A percentile compares a stretch with the other conserved stretches of the same genome.
Conservation (phyloP, 257 asterid species). For the Solanum bukasovii region DNA sequence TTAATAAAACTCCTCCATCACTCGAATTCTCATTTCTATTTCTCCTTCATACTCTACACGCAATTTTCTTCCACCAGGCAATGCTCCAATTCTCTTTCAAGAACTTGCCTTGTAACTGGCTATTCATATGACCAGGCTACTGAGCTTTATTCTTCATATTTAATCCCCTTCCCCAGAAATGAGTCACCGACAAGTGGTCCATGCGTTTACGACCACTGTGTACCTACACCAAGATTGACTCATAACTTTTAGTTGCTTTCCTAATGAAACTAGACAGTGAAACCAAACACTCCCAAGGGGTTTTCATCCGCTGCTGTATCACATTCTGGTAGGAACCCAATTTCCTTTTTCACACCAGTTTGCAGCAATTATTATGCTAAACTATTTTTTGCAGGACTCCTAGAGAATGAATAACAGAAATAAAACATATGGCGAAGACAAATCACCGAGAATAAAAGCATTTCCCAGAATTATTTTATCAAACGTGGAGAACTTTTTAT, state of each 20-base stretch:
- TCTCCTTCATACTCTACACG: background rate
- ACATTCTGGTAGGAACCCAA: background rate
- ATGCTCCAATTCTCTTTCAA: background rate
- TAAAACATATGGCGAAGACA: background rate
- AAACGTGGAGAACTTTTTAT: too few species aligned
- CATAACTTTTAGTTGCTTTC: background rate
- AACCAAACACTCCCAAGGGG: background rate
- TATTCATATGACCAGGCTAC: background rate
- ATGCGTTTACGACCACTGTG: background rate
- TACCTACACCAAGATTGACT: background rate
- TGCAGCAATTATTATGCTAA: background rate
- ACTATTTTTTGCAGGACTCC: background rate
- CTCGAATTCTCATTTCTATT: background rate
- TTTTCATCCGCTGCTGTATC: background rate
- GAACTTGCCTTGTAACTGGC: background rate
- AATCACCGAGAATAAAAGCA: background rate
- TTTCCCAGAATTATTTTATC: background rate
- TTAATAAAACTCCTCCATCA: background rate
- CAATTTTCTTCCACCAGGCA: background rate
- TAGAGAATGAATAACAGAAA: background rate
- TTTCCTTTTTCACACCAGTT: background rate
- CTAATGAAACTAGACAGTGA: background rate
- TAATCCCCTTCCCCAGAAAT: background rate
- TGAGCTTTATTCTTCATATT: background rate
- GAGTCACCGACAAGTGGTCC: background rate